Percentiles rank a stretch among this genome's conserved stretches.
Conservation (phyloP, 164 flowering plant species). For the Macadamia tetraphylla region DNA sequence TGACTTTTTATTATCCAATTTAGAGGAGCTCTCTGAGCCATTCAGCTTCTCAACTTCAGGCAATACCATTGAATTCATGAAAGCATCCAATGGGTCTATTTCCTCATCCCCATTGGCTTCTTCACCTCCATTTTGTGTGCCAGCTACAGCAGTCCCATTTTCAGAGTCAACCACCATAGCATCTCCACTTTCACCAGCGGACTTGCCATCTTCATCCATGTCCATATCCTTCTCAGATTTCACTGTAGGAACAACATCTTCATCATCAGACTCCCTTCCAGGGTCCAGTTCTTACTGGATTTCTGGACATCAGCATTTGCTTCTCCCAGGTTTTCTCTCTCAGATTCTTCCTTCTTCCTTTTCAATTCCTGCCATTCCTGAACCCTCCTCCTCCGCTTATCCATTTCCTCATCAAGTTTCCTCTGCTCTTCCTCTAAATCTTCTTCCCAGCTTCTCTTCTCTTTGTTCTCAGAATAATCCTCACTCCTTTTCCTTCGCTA, state of each 20-base stretch:
- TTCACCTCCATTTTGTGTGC: slow-evolving; percentile 23
- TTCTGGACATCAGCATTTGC: slow-evolving; percentile 38
- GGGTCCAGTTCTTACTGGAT: slow-evolving; percentile 85
- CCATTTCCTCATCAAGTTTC: slow-evolving; percentile 87
- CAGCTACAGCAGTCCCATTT: slow-evolving; percentile 19
- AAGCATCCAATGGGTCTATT: slow-evolving; percentile 94
- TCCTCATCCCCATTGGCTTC: slow-evolving; percentile 58
- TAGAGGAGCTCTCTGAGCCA: slow-evolving; percentile 22
- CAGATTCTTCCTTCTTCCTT: slow-evolving; percentile 82
- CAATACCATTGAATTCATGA: slow-evolving; percentile 86
- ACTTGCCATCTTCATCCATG: slow-evolving; percentile 35
- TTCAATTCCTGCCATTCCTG: slow-evolving; percentile 95
- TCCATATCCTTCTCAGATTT: slow-evolving; percentile 45
- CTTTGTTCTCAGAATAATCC: slow-evolving; percentile 35
- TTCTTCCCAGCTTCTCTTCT: slow-evolving; percentile 50
- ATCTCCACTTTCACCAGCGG: slow-evolving; percentile 30
- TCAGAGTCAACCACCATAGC: slow-evolving; percentile 43
- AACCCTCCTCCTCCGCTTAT: slow-evolving; percentile 89
- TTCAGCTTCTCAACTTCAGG: slow-evolving; percentile 85
- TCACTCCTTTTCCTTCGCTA: slow-evolving; percentile 34
- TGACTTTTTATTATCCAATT: slow-evolving; percentile 16
- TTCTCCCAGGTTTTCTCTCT: slow-evolving; percentile 58
- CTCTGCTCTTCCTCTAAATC: slow-evolving; percentile 78
- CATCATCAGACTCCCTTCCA: slow-evolving; percentile 97
- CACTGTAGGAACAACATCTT: slow-evolving; percentile 40